Evolutionary conservation across 2,329 filamentous ascomycete genomes (phyloP), one percentile per base, ranked within the genome.

Genomic region (Lizonia empirigonia): DNA sequence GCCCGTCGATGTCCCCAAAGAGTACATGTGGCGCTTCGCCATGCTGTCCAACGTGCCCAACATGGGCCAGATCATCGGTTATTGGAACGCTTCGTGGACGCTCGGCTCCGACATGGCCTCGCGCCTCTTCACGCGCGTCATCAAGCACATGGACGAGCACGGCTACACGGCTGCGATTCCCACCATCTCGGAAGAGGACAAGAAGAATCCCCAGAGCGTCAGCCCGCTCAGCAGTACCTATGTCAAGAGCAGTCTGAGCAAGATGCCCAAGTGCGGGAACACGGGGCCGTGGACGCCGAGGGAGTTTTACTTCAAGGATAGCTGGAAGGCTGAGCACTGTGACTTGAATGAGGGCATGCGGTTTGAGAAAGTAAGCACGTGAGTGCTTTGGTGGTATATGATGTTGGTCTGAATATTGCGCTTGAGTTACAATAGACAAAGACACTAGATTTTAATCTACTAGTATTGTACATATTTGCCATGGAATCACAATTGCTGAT

Each of bases 31-130:
- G 85, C 82, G 82, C 59, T 75, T 78, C 6, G 72, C 77, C 36
- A 86, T 88, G 85, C 65, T 88, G 1, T 77, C 86, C 55, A 82
- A 82, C 37, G 69, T 88, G 2, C 86, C 85, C 1, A 88, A 88
- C 63, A 51, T 83, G 6, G 72, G 80, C 18, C 78, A 84, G 60
- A 76, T 84, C 12, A 74, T 85, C 9, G 85, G 86, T 3, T 89
- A 87, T 67, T 78, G 78, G 22, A 80, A 84, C 32, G 79, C 79
- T 0, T 78, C 80, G 0, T 89, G 85, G 85, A 87, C 85, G 0
- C 74, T 86, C 0, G 84, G 83, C 1, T 79, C 81, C 0, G 85
- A 88, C 50, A 77, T 76, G 0, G 80, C 80, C 1, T 77, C 77
- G 0, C 72, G 74, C 20, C 73, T 84, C 1, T 71, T 82, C 4